Base-by-base conservation (phyloP, 2,329 filamentous ascomycete species). In the Ceratocystiopsis brevicomis region DNA sequence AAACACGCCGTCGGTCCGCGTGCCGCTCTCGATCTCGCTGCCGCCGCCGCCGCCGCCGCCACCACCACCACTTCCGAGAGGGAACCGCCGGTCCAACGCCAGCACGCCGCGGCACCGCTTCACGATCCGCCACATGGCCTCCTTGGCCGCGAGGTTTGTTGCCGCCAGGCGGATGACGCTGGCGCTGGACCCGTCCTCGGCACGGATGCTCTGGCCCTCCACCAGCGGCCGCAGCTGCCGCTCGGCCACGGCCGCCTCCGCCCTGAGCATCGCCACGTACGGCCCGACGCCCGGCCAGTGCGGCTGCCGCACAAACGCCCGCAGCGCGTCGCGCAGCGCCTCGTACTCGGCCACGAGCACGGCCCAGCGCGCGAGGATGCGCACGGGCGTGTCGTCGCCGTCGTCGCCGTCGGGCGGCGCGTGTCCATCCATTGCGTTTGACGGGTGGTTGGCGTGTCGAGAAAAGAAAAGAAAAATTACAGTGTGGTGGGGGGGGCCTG, bases 31-130 rank as follows among this genome's bases (percentile, higher is more conserved):
- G 13, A 15, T 15, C 33, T 34, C 13, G 6, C 21, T 30, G 12
- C 38, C 32, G 38, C 12, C 5, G 19, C 17, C 34, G 11, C 19
- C 21, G 3, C 8, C 18, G 17, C 16, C 12, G 15, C 3, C 21
- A 9, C 11, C 13, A 12, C n/a, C 16, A n/a, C 4, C 32, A 2
- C 10, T 15, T 18, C 14, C 21, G 40, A 19, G 18, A 9, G 38
- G 33, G 33, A 57, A 56, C 15, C 53, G 50, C 46, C 56, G 53
- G 39, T 56, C 54, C 39, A 59, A 41, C 16, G 49, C 48, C 12
- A 55, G 40, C 14, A 59, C 43, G 4, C 53, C 55, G 8, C 45
- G 47, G 40, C 50, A 56, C 21, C 54, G 56, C 34, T 57, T 58
- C 44, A 58, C 43, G 13, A 53, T 45, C 2, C 45, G 37, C 57